phyloP scores from a whole-genome alignment of 2,329 filamentous ascomycete genomes.

The Rhexocercosporidium sp. region DNA sequence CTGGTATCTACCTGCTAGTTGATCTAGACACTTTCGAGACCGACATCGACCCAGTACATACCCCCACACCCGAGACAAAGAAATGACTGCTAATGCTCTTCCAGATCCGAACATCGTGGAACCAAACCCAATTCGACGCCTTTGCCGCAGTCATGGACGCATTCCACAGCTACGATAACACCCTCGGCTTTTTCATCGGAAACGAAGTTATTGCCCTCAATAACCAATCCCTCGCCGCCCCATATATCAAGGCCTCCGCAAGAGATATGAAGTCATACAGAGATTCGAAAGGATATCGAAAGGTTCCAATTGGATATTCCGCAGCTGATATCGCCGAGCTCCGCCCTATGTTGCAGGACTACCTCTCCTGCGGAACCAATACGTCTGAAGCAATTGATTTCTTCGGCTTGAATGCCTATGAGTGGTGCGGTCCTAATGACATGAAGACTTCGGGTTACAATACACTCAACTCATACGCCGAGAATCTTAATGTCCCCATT shows the following conservation, averaged over 20 bases:
- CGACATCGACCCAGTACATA: constrained; percentile 60
- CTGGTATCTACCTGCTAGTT: constrained; percentile 82
- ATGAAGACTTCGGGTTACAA: constrained; percentile 73
- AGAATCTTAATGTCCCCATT: constrained; percentile 79
- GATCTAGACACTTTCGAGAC: constrained; percentile 80
- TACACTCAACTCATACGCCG: constrained; percentile 68
- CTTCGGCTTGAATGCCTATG: constrained; percentile 85
- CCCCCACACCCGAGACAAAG: neutral
- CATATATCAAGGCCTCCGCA: constrained; percentile 82
- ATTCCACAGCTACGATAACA: constrained; percentile 69
- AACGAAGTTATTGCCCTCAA: constrained; percentile 80
- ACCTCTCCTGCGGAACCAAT: constrained; percentile 79
- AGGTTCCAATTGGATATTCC: constrained; percentile 85
- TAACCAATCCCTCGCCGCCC: constrained; percentile 68
- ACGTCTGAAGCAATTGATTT: constrained; percentile 76
- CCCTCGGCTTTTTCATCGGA: constrained; percentile 83
- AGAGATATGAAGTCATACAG: constrained; percentile 85
- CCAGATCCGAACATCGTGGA: constrained; percentile 71
- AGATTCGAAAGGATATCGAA: constrained; percentile 74
- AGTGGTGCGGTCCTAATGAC: constrained; percentile 67
- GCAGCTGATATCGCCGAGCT: constrained; percentile 80
- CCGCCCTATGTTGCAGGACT: constrained; percentile 67
- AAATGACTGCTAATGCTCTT: constrained; percentile 22
- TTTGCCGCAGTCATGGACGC: constrained; percentile 39
- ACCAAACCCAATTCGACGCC: constrained; percentile 68